Evolutionary conservation across 108 stramenopile species (phyloP).

Genomic region (Seminavis robusta): DNA sequence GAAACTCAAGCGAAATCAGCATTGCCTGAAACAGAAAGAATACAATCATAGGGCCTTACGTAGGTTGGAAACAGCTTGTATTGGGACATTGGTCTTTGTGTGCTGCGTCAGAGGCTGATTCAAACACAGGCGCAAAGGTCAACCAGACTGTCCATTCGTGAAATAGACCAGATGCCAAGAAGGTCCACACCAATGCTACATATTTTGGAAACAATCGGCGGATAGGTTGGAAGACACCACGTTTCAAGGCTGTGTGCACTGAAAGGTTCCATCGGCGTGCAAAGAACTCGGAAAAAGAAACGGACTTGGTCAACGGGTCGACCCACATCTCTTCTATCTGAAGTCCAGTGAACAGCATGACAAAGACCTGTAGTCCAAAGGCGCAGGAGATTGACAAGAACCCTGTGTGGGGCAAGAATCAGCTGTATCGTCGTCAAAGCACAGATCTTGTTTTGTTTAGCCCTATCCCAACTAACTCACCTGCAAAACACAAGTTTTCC

Average conservation of each 20-base stretch:
- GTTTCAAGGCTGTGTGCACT: conserved; percentile 52
- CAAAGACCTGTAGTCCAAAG: no score
- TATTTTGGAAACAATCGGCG: conserved; percentile 14
- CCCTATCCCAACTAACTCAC: no score
- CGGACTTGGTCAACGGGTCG: conserved; percentile 42
- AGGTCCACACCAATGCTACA: conserved; percentile 38
- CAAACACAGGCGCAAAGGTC: no score
- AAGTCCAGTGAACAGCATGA: no score
- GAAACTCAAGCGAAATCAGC: conserved; percentile 35
- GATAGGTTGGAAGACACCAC: conserved; percentile 60
- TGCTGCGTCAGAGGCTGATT: neutral
- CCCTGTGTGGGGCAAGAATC: no score
- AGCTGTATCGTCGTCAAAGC: no score
- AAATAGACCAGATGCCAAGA: conserved; percentile 57
- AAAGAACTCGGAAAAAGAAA: conserved; percentile 60
- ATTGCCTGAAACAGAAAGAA: conserved; percentile 69
- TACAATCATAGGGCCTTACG: conserved; percentile 33
- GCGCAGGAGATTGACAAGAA: no score
- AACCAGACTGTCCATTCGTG: conserved; percentile 64
- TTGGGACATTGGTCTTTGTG: no score
- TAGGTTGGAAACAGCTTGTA: conserved; percentile 16
- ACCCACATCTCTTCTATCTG: no score
- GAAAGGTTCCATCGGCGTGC: conserved; percentile 59
- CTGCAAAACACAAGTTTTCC: no score
- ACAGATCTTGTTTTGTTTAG: no score